These are phyloP conservation scores for Hygrophorus russula DNA, from an alignment of 768 basidiomycete genomes.

Conservation along the genomic window DNA sequence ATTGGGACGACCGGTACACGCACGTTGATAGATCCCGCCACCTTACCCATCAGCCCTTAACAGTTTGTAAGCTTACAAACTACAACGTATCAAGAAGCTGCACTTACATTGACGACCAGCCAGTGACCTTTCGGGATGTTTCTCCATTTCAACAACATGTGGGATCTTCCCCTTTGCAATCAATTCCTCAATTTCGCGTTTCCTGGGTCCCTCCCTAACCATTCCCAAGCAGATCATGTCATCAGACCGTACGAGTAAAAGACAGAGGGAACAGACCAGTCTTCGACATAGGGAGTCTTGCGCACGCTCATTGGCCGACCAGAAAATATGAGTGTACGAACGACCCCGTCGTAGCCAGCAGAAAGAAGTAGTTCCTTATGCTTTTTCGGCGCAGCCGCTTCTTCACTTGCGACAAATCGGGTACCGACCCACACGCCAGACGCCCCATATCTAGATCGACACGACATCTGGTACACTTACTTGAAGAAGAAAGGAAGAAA, in stretches of 20 bases:
- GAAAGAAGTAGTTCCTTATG: conserved; percentile 73
- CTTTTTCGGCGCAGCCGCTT: conserved; percentile 71
- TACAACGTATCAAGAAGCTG: not conserved
- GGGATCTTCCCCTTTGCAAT: conserved; percentile 78
- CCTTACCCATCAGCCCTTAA: conserved; percentile 69
- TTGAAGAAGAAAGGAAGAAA: too few species aligned
- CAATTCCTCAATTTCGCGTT: conserved; percentile 71
- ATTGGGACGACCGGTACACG: conserved; percentile 11
- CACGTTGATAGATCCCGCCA: conserved; percentile 60
- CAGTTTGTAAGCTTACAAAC: not conserved
- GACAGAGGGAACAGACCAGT: conserved; percentile 39
- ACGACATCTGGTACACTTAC: too few species aligned
- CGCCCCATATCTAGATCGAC: conserved; percentile 23
- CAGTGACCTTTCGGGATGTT: conserved; percentile 72
- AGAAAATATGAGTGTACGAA: conserved; percentile 78
- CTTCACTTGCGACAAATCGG: conserved; percentile 73
- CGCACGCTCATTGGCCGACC: conserved; percentile 83
- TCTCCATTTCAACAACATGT: conserved; percentile 53
- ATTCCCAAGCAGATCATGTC: not conserved
- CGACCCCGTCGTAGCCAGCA: conserved; percentile 67
- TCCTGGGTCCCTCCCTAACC: conserved; percentile 67
- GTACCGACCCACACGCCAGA: conserved; percentile 73
- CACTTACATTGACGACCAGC: conserved; percentile 42
- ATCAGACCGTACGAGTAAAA: not conserved
- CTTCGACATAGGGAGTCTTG: conserved; percentile 74